Base-by-base conservation (phyloP, 1,284 basidiomycete genomes). In the Nidula niveotomentosa region DNA sequence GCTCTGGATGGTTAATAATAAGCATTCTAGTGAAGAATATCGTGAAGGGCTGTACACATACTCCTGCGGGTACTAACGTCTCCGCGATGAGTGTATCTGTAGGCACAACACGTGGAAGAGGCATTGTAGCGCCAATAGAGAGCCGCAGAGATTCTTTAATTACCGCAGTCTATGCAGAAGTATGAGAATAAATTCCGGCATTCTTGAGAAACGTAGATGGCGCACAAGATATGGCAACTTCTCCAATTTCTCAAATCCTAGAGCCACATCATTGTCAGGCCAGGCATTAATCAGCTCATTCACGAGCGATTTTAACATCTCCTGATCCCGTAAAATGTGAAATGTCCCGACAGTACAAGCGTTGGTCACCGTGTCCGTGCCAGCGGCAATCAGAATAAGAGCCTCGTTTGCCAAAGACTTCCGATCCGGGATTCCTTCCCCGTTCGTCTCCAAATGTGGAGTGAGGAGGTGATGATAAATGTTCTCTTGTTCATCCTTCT, bases 101-200 rank as follows among this genome's bases (percentile, higher is more conserved):
- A 2, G 59, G 53, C 6, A 70, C 67, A 17, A 69, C 56, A 44
- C 70, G 62, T 30, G 68, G 67, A 48, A 70, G 52, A 13, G 67
- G 65, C 8, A 61, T 67, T 8, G 69, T 63, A 41, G 68, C 67
- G 9, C 68, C 69, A 59, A 67, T 65, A 35, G 64, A 64, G 35
- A 69, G 55, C 0, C 68, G 66, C 30, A 76, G 62, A 7, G 70
- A 64, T 59, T 79, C 76, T 56, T 76, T 76, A 44, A 76, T 64
- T 17, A 72, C 64, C 10, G 69, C 66, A 39, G 62, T 62, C 64
- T 68, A 48, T 30, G 10, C 37, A 49, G 37, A 5, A 15, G 23
- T 18, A 23, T 43, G 46, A 49, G 43, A 52, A 48, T 35, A 44
- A 23, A 10, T 45, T n/a, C 13, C 8, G 47, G 46, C n/a, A 51